Evolutionary conservation across 768 basidiomycete species (phyloP).

Genomic region (Lentinula lateritia): DNA sequence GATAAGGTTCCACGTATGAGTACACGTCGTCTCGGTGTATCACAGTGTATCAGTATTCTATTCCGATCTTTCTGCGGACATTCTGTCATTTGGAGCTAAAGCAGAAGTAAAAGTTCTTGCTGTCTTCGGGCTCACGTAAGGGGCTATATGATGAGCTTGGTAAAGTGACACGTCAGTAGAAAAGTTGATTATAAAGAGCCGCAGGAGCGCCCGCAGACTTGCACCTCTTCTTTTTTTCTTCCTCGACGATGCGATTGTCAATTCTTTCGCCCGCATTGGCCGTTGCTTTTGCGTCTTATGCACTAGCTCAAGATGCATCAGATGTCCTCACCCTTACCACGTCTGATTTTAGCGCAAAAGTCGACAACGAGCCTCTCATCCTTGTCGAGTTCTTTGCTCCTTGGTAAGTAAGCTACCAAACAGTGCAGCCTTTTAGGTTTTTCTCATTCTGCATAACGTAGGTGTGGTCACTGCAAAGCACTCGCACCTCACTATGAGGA

Average conservation of each 20-base stretch:
- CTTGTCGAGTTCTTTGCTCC: slow-evolving; percentile 96
- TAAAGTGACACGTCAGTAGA: slow-evolving; percentile 47
- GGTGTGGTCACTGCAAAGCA: slow-evolving; percentile 96
- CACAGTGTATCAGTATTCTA: neutral
- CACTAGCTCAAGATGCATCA: slow-evolving; percentile 49
- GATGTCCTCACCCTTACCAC: slow-evolving; percentile 81
- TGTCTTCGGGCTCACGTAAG: slow-evolving; percentile 1
- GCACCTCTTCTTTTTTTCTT: slow-evolving; percentile 16
- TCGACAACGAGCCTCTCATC: slow-evolving; percentile 65
- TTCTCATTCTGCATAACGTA: slow-evolving; percentile 17
- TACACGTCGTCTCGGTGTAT: too few species aligned
- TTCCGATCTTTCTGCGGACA: neutral
- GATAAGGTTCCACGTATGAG: too few species aligned
- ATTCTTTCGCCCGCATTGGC: slow-evolving; percentile 48
- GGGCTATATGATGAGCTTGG: neutral
- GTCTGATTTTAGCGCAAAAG: slow-evolving; percentile 59
- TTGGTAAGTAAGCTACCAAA: slow-evolving; percentile 41
- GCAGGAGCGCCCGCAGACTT: slow-evolving; percentile 9
- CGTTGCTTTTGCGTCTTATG: slow-evolving; percentile 45
- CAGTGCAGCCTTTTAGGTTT: neutral
- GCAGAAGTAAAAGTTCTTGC: neutral
- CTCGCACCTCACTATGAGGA: slow-evolving; percentile 92
- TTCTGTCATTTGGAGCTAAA: neutral
- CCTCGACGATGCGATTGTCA: slow-evolving; percentile 56
- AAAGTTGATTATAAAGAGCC: slow-evolving; percentile 22